Base-by-base conservation (phyloP, 1,284 basidiomycete species). In the Meripilus lineatus region DNA sequence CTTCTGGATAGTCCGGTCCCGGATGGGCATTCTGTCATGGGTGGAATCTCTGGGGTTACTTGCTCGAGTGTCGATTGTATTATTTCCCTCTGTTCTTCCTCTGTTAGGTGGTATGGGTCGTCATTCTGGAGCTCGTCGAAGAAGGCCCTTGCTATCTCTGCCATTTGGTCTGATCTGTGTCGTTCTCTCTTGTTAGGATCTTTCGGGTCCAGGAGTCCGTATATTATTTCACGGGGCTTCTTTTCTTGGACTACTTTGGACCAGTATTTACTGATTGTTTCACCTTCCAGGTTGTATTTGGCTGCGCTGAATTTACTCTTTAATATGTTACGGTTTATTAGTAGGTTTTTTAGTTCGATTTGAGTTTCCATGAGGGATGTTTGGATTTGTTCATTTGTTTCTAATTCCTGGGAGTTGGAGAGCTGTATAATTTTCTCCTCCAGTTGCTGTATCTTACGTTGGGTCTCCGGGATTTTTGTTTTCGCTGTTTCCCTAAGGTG, bases 181-280 rank as follows among this genome's bases (percentile, higher is more conserved):
- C 13, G 10, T 10, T 22, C 5, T 14, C n/a, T n/a, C n/a, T n/a
- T 20, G 22, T 30, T 10, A 13, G 11, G n/a, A n/a, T 32, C 23
- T 5, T 44, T 17, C 18, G 35, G n/a, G 33, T 5, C 15, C 32
- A 18, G n/a, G 4, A 46, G 32, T 11, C 30, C 38, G 32, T 46
- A 46, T 11, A 41, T 33, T 2, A 42, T 25, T 23, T 46, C 40
- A 22, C 40, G 10, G 5, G 45, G 40, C 22, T 42, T 41, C n/a
- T 37, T 41, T 13, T 40, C 40, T 42, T 46, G 41, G n/a, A 17
- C 34, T 11, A 38, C 36, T 5, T 35, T 39, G 25, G 39, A 11
- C 45, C 45, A 46, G 32, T 46, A 42, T 37, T 46, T 46, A 3
- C 21, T 35, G 10, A 42, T 30, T 20, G 39, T 42, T 33, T 46